Percentiles rank a stretch among this genome's conserved stretches.
These are phyloP conservation scores for Erythrophleum fordii DNA, from an alignment of 306 rosid species.

Conservation along the genomic window DNA sequence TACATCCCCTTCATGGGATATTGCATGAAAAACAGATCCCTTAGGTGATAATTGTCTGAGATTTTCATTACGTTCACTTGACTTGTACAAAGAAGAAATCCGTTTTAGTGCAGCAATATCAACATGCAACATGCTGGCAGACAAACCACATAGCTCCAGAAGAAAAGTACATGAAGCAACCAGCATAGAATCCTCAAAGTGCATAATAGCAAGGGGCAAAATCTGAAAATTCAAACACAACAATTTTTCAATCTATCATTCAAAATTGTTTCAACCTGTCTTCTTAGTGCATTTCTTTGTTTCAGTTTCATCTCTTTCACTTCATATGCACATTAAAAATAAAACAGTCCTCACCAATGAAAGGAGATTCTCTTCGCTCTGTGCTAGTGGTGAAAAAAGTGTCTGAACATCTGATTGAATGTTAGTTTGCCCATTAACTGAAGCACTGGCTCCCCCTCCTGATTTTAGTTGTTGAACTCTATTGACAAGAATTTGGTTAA, in stretches of 20 bases:
- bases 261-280: slow-evolving; percentile 35
- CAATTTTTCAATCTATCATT: slow-evolving; percentile 18
- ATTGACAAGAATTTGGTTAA: slow-evolving; percentile 71
- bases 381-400: slow-evolving; percentile 78
- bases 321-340: slow-evolving; percentile 20
- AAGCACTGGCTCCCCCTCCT: slow-evolving; percentile 54
- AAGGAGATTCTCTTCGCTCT: slow-evolving; percentile 72
- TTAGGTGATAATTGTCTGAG: slow-evolving; percentile 64
- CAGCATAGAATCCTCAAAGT: slow-evolving; percentile 86
- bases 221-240: slow-evolving; percentile 62
- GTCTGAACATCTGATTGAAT: slow-evolving; percentile 82
- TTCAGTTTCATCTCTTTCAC: slow-evolving; percentile 28
- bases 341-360: slow-evolving; percentile 66
- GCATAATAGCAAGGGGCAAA: slow-evolving; percentile 78
- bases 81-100: slow-evolving; percentile 74
- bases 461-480: slow-evolving; percentile 83
- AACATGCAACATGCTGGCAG: slow-evolving; percentile 78
- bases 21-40: slow-evolving; percentile 75
- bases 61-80: slow-evolving; percentile 61
- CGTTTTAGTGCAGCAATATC: slow-evolving; percentile 87
- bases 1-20: slow-evolving; percentile 69
- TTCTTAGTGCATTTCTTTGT: slow-evolving; percentile 20
- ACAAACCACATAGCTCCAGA: slow-evolving; percentile 87
- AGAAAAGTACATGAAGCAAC: slow-evolving; percentile 92
- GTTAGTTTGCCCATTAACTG: slow-evolving; percentile 64